phyloP scores from a whole-genome alignment of 371 early-diverging fungal genomes.

The Mucor circinelloides region DNA sequence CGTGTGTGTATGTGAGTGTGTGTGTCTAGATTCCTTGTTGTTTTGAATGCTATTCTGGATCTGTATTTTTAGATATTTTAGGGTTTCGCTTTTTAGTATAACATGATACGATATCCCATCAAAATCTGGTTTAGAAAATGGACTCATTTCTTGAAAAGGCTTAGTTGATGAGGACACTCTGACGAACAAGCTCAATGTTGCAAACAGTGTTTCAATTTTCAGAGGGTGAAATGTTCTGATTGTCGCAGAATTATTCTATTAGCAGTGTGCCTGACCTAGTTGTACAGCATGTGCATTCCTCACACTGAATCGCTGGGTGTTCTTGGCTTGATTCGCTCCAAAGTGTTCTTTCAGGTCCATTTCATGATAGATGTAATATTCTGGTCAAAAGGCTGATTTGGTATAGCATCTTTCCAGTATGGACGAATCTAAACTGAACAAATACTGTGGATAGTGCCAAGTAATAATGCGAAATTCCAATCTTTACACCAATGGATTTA shows the following conservation, averaged over 20 bases:
- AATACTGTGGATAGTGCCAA: background rate
- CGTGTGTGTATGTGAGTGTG: background rate
- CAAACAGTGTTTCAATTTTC: background rate
- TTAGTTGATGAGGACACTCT: background rate
- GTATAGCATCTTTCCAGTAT: background rate
- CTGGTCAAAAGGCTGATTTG: background rate
- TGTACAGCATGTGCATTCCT: too few relatives aligned
- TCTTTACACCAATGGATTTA: background rate
- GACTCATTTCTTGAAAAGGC: background rate
- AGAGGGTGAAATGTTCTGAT: background rate
- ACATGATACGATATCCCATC: background rate
- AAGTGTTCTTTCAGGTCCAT: background rate
- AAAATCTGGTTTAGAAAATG: background rate
- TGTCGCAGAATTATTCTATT: background rate
- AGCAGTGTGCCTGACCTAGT: background rate
- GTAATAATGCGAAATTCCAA: background rate
- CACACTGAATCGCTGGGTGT: background rate
- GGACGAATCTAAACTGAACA: background rate
- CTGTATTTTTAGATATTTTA: background rate
- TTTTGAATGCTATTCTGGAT: background rate
- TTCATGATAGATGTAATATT: background rate
- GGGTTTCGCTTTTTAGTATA: background rate
- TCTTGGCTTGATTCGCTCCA: background rate
- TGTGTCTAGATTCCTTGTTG: background rate
- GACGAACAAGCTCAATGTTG: background rate